These are phyloP conservation scores for Septoria linicola DNA, from an alignment of 2,329 filamentous ascomycete genomes.

Conservation along the genomic window DNA sequence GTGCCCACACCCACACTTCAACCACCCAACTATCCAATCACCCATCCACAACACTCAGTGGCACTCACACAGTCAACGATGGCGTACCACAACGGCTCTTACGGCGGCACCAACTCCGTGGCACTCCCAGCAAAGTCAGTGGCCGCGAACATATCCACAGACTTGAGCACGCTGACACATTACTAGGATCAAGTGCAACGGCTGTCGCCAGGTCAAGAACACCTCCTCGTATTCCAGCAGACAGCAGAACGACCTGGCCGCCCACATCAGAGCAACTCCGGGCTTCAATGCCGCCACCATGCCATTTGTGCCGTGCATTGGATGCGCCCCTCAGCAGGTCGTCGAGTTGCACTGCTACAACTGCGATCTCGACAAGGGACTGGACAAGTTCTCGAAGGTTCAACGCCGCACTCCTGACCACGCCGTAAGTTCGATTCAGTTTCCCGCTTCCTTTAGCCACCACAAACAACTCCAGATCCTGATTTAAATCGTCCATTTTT, in stretches of 20 bases:
- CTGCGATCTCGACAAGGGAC: conserved; percentile 28
- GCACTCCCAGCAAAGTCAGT: conserved; percentile 2
- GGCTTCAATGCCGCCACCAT: conserved; percentile 17
- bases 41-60: neutral
- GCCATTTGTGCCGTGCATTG: conserved; percentile 24
- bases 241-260: conserved; percentile 8
- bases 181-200: conserved; percentile 25
- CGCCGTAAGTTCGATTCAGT: conserved; percentile 23
- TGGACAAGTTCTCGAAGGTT: conserved; percentile 29
- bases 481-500: neutral
- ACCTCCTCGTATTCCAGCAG: conserved; percentile 14
- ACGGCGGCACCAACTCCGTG: neutral
- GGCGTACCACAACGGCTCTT: neutral
- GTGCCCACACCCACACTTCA: too few species aligned
- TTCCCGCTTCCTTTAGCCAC: too few species aligned
- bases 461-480: too few species aligned
- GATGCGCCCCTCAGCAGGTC: conserved; percentile 24
- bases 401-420: conserved; percentile 29
- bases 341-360: conserved; percentile 31
- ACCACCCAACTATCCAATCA: neutral
- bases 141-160: neutral
- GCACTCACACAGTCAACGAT: neutral
- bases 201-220: conserved; percentile 19
- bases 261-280: neutral
- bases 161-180: neutral